Base-by-base conservation (phyloP, 2,329 filamentous ascomycete genomes). In the Eutypella sp. region DNA sequence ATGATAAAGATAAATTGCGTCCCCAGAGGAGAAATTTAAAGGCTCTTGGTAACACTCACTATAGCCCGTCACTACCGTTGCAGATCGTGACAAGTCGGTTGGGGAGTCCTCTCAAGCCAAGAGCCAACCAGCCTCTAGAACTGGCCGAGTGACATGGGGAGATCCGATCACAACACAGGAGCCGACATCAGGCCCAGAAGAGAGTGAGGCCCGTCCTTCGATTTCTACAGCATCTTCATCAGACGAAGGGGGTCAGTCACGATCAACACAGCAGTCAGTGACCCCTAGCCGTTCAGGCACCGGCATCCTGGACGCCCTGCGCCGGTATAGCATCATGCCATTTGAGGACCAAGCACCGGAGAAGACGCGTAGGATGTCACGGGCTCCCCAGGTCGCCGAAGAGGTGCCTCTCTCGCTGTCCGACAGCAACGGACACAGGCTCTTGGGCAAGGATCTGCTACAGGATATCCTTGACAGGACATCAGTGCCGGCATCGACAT, bases 291-390 rank as follows among this genome's bases (percentile, higher is more conserved):
- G 15, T 18, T 22, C 36, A 13, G 44, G 40, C 15, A 40, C 49
- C 15, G 42, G 41, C 20, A n/a, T 56, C 4, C 20, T 61, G 5
- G 50, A 58, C 24, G 47, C 52, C 29, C 37, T 63, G 24, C 54
- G 55, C 16, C 54, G 56, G 23, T 62, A 58, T 42, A 63, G 56
- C 41, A 55, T 63, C 47, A 52, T 61, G 46, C 56, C 60, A 5
- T 33, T 58, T 13, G 38, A 45, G 3, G 58, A 60, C 3, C 51
- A 55, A n/a, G 50, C 52, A 2, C 48, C 57, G 5, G 57, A 58
- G 33, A 49, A n/a, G 23, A 45, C 56, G 7, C 55, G 48, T 11
- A 40, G 37, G 5, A 41, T 46, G 19, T 33, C 37, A 23, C 41
- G 41, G 10, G 44, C 38, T 2, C 24, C 29, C 0, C 40, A 19